Evolutionary conservation across 225 moss, liverwort and hornwort species (phyloP).

Genomic region (Sphagnum contortum): DNA sequence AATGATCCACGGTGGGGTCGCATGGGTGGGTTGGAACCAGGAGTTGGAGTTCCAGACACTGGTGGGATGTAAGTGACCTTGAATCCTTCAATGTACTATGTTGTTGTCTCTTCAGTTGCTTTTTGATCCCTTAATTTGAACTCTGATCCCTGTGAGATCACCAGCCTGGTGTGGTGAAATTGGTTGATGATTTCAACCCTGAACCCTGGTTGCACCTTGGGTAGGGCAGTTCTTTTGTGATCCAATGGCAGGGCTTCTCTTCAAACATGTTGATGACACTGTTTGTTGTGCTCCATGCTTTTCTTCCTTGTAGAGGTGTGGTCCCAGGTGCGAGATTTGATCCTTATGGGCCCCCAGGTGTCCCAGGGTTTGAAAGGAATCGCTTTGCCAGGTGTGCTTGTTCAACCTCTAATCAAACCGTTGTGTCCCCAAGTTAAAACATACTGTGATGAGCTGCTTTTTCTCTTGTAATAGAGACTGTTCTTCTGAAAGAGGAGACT

Average conservation of each 20-base stretch:
- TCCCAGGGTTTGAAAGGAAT: conserved; percentile 56
- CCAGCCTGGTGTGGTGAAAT: no score
- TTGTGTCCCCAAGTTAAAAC: not conserved
- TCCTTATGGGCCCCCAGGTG: conserved; percentile 57
- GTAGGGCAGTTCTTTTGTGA: no score
- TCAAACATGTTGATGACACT: no score
- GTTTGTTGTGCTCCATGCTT: no score
- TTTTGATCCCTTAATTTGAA: no score
- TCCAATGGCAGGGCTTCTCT: no score
- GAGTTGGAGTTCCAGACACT: no score
- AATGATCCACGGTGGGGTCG: conserved; percentile 54
- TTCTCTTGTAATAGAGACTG: not conserved
- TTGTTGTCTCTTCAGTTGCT: not conserved
- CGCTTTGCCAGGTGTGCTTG: conserved; percentile 43
- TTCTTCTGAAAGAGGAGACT: not conserved
- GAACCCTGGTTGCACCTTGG: no score
- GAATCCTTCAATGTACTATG: conserved; percentile 1
- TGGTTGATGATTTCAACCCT: no score
- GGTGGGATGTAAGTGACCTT: not conserved
- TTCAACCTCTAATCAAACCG: not conserved
- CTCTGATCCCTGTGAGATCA: no score
- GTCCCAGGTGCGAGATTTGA: conserved; percentile 62
- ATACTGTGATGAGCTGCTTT: not conserved
- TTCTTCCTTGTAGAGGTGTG: conserved; percentile 31
- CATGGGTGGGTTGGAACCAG: conserved; percentile 8